Conservation (phyloP, 495 filamentous ascomycete genomes). For the Penicillium pancosmium region DNA sequence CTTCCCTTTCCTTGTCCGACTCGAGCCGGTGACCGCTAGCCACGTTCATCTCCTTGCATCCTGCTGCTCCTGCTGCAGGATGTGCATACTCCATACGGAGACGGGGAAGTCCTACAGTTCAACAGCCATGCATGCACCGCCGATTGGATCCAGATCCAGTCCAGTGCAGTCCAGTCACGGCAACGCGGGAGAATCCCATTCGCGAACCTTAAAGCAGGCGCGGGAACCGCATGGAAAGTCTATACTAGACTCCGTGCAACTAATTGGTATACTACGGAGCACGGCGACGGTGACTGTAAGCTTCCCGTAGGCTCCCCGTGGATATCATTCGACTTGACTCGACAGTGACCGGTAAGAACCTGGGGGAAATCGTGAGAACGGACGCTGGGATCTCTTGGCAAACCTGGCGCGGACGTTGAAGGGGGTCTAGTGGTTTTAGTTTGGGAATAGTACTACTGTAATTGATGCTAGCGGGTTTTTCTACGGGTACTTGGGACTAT, state of each 20-base stretch:
- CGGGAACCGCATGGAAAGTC: slow-evolving; percentile 17
- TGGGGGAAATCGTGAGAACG: slow-evolving; percentile 29
- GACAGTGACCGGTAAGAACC: slow-evolving; percentile 17
- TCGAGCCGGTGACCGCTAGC: slow-evolving; percentile 10
- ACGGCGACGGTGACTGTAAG: too few relatives aligned
- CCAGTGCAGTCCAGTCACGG: slow-evolving; percentile 2
- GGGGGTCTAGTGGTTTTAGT: slow-evolving; percentile 13
- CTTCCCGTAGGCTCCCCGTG: neutral
- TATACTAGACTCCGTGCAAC: neutral
- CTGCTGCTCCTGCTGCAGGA: slow-evolving; percentile 8
- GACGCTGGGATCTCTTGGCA: slow-evolving; percentile 30
- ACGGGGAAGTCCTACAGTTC: too few relatives aligned
- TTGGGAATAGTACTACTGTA: slow-evolving; percentile 9
- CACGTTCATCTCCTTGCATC: slow-evolving; percentile 32
- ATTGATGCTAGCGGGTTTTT: neutral
- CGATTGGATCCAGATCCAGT: neutral
- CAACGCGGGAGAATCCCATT: slow-evolving; percentile 8
- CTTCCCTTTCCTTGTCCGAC: neutral
- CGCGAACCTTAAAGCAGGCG: slow-evolving; percentile 22
- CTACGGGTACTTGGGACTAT: neutral
- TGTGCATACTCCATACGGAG: too few relatives aligned
- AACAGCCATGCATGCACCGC: neutral
- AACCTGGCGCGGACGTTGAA: slow-evolving; percentile 14
- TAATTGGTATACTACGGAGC: neutral
- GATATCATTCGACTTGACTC: neutral